These are phyloP conservation scores for Megacollybia marginata DNA, from an alignment of 768 basidiomycete species.

Conservation along the genomic window DNA sequence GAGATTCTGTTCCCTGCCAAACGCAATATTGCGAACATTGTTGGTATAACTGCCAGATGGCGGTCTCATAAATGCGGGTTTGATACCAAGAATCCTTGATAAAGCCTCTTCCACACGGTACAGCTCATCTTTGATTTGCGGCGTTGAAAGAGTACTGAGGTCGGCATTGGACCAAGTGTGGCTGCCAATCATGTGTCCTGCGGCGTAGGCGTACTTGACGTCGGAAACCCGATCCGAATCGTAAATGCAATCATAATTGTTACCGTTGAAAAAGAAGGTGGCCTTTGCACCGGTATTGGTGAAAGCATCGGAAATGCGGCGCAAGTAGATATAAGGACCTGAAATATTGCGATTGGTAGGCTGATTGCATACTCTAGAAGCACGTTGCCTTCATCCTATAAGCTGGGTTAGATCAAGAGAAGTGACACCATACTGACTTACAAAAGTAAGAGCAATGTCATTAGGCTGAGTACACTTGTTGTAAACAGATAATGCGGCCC, in stretches of 20 bases:
- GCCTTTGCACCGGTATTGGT: conserved; percentile 8
- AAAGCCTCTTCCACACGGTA: conserved; percentile 15
- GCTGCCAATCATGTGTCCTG: conserved; percentile 23
- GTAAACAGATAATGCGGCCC: too few relatives aligned
- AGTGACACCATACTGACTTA: too few relatives aligned
- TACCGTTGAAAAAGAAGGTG: conserved; percentile 24
- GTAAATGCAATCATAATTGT: conserved; percentile 21
- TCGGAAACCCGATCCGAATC: conserved; percentile 3
- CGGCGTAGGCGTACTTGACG: conserved; percentile 14
- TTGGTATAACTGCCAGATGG: conserved; percentile 18
- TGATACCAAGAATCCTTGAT: conserved; percentile 14
- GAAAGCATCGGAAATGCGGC: conserved; percentile 5
- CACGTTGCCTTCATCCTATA: too few relatives aligned
- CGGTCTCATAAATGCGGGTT: conserved; percentile 19
- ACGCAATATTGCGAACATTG: conserved; percentile 3
- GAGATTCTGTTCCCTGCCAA: background rate
- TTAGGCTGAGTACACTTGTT: too few relatives aligned
- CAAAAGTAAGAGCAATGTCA: too few relatives aligned
- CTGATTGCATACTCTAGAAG: too few relatives aligned
- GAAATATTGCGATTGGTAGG: too few relatives aligned
- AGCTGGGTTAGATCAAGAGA: too few relatives aligned
- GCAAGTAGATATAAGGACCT: background rate
- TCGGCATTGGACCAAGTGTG: conserved; percentile 24
- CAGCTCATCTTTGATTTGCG: conserved; percentile 8
- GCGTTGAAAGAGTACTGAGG: conserved; percentile 9